A percentile compares a stretch with the other conserved stretches of the same genome.
phyloP scores from a whole-genome alignment of 371 early-diverging fungal genomes.

The Mortierella polycephala region DNA sequence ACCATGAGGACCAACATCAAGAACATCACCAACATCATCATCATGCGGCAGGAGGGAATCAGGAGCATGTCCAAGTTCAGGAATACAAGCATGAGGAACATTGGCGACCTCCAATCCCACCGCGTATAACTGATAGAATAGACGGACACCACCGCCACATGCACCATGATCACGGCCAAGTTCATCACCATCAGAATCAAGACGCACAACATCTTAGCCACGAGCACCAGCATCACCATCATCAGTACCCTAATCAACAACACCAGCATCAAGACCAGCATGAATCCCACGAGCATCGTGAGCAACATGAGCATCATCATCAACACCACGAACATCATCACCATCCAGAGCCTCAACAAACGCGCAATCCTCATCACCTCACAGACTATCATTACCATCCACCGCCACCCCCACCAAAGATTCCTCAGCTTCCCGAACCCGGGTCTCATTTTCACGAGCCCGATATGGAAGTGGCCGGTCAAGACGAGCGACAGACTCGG shows the following conservation, averaged over 20 bases:
- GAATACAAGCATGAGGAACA: slow-evolving; percentile 10
- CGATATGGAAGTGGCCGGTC: not conserved
- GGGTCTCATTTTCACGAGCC: slow-evolving; percentile 18
- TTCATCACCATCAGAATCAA: no score
- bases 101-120: slow-evolving; percentile 27
- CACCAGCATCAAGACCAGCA: slow-evolving; percentile 6
- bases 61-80: not conserved
- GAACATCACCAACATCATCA: not conserved
- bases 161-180: no score
- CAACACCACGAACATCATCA: slow-evolving; percentile 20
- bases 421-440: slow-evolving; percentile 44
- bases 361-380: slow-evolving; percentile 42
- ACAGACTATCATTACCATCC: slow-evolving; percentile 53
- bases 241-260: no score
- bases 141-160: slow-evolving; percentile 12
- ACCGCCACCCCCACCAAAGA: slow-evolving; percentile 28
- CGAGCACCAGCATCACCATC: no score
- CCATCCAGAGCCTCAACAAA: slow-evolving; percentile 14
- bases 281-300: slow-evolving; percentile 7
- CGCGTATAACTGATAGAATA: slow-evolving; percentile 12
- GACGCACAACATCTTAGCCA: no score
- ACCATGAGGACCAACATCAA: slow-evolving; percentile 5
- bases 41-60: not conserved
- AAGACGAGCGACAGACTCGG: slow-evolving; percentile 23
- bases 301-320: slow-evolving; percentile 37